phyloP scores from a whole-genome alignment of 148 eudicot species.

The Vaccinium macrocarpon region DNA sequence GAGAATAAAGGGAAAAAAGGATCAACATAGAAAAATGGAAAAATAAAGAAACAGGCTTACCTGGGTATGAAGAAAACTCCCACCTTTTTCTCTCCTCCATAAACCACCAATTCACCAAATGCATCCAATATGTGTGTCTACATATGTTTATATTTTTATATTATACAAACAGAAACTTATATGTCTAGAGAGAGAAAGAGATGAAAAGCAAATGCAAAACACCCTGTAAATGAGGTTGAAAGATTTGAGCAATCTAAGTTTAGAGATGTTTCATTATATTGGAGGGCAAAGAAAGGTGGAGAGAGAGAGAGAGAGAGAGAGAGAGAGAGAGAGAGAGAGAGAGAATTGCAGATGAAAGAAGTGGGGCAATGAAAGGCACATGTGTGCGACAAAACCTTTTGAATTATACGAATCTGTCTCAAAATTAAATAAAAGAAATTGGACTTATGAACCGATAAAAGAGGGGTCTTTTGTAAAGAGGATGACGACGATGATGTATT shows the following conservation, averaged over 20 bases:
- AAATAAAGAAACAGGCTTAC: slow-evolving; percentile 2
- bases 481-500: slow-evolving; percentile 2
- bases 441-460: background rate
- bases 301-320: background rate
- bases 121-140: background rate
- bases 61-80: slow-evolving; percentile 7
- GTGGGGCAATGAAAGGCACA: slow-evolving; percentile 22
- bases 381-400: slow-evolving; percentile 28
- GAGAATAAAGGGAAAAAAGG: background rate
- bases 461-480: slow-evolving; percentile 3
- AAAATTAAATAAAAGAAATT: background rate
- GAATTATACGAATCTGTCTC: slow-evolving; percentile 5
- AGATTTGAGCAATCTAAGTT: slow-evolving; percentile 8
- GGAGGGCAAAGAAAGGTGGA: background rate
- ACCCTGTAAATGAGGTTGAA: slow-evolving; percentile 5
- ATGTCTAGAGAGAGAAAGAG: background rate
- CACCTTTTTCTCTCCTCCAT: slow-evolving; percentile 11
- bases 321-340: background rate
- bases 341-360: background rate
- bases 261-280: background rate
- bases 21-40: background rate
- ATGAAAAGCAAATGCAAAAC: background rate
- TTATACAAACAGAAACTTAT: background rate
- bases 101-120: background rate
- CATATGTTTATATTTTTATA: background rate